phyloP scores from a whole-genome alignment of 257 asterid species.

The Fraxinus quadrangulata region DNA sequence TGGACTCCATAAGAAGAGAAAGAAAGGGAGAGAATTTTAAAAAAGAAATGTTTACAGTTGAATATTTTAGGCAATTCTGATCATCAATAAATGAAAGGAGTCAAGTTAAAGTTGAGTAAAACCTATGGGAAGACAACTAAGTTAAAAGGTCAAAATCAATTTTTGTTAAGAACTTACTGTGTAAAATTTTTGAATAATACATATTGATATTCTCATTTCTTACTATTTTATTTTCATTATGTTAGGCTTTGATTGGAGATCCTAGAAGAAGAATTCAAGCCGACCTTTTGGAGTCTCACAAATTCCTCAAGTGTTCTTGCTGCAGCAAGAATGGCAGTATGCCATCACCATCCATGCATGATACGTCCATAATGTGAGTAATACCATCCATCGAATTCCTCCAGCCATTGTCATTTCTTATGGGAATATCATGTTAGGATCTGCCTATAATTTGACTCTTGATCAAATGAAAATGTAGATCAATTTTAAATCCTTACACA shows the following conservation, averaged over 20 bases:
- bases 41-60: neutral
- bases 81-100: neutral
- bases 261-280: conserved; percentile 91
- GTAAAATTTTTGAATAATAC: conserved; percentile 1
- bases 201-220: conserved; percentile 9
- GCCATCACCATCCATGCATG: conserved; percentile 70
- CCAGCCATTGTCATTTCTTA: neutral
- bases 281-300: conserved; percentile 76
- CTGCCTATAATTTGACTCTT: neutral
- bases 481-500: neutral
- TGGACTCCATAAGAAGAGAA: neutral
- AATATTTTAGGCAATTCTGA: neutral
- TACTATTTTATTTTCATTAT: conserved; percentile 26
- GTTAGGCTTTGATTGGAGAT: conserved; percentile 88
- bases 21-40: neutral
- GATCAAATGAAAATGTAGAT: conserved; percentile 1
- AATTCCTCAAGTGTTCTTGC: conserved; percentile 72
- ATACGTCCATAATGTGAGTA: conserved; percentile 80
- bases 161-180: conserved; percentile 1
- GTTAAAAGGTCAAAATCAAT: neutral
- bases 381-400: neutral
- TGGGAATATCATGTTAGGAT: neutral
- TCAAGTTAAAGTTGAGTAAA: neutral
- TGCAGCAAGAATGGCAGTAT: conserved; percentile 57
- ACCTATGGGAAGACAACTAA: neutral